A percentile compares a stretch with the other conserved stretches of the same genome.
phyloP scores from a whole-genome alignment of 306 rosid genomes.

The Pterocarpus macrocarpus region DNA sequence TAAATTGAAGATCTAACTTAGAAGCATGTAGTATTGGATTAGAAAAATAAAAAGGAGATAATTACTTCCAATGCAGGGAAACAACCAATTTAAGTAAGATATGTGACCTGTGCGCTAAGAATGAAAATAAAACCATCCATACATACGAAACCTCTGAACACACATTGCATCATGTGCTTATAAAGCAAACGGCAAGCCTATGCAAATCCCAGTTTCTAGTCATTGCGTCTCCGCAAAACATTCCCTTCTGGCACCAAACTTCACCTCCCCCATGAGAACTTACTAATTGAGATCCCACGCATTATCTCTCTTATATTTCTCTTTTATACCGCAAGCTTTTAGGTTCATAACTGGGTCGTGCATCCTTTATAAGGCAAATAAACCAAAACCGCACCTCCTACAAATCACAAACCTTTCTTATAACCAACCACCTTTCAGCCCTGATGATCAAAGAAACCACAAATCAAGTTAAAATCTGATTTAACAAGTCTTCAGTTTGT shows the following conservation, averaged over 20 bases:
- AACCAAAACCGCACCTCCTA: slow-evolving; percentile 3
- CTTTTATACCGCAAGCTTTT: background rate
- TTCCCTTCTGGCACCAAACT: slow-evolving; percentile 10
- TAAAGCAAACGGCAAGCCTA: background rate
- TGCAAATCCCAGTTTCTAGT: slow-evolving; percentile 19
- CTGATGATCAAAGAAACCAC: slow-evolving; percentile 12
- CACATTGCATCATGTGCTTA: slow-evolving; percentile 39
- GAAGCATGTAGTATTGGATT: background rate
- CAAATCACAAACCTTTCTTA: background rate
- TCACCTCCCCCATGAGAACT: background rate
- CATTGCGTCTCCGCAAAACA: slow-evolving; percentile 54
- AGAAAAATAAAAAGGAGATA: background rate
- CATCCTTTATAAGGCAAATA: slow-evolving; percentile 2
- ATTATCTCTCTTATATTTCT: slow-evolving; percentile 8
- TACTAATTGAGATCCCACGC: slow-evolving; percentile 28
- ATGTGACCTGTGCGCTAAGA: background rate
- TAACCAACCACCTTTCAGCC: slow-evolving; percentile 34
- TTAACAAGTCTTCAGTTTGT: slow-evolving; percentile 44
- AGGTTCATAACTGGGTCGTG: slow-evolving; percentile 17
- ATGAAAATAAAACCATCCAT: background rate
- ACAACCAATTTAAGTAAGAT: background rate
- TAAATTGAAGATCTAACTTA: background rate
- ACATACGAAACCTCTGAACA: background rate
- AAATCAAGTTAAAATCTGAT: slow-evolving; percentile 37
- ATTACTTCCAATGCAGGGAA: background rate